phyloP scores from a whole-genome alignment of 2,329 filamentous ascomycete species.

The Venturia oleaginea region DNA sequence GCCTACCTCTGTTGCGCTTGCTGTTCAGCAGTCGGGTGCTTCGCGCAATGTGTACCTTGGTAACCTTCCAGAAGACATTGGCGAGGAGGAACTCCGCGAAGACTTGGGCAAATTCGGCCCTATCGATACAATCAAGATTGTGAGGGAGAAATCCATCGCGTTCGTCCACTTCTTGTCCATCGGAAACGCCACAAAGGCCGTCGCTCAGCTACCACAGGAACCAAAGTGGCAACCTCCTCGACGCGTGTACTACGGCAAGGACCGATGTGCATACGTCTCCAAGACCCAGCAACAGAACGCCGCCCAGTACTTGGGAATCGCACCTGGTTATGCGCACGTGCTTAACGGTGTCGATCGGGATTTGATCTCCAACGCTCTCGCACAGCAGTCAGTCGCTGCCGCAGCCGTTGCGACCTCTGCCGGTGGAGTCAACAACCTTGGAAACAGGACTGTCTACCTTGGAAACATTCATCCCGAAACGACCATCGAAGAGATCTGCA shows the following conservation, averaged over 20 bases:
- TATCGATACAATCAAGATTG: slow-evolving; percentile 95
- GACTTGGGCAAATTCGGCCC: slow-evolving; percentile 93
- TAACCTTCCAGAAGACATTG: slow-evolving; percentile 81
- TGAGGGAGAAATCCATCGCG: slow-evolving; percentile 94
- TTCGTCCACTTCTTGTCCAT: slow-evolving; percentile 98
- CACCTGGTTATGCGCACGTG: slow-evolving; percentile 92
- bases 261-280: slow-evolving; percentile 94
- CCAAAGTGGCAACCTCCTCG: slow-evolving; percentile 92
- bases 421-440: slow-evolving; percentile 92
- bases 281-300: slow-evolving; percentile 99
- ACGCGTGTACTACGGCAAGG: slow-evolving; percentile 97
- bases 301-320: slow-evolving; percentile 94
- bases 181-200: slow-evolving; percentile 95
- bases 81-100: slow-evolving; percentile 86
- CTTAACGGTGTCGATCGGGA: slow-evolving; percentile 93
- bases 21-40: slow-evolving; percentile 93
- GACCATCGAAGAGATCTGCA: slow-evolving; percentile 98
- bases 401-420: slow-evolving; percentile 94
- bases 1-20: slow-evolving; percentile 91
- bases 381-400: slow-evolving; percentile 94
- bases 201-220: slow-evolving; percentile 91
- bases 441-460: slow-evolving; percentile 94
- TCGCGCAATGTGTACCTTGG: slow-evolving; percentile 96
- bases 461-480: slow-evolving; percentile 99
- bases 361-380: slow-evolving; percentile 89